Conservation (phyloP, 129 eudicot genomes). For the Chrysanthemum makinoi region DNA sequence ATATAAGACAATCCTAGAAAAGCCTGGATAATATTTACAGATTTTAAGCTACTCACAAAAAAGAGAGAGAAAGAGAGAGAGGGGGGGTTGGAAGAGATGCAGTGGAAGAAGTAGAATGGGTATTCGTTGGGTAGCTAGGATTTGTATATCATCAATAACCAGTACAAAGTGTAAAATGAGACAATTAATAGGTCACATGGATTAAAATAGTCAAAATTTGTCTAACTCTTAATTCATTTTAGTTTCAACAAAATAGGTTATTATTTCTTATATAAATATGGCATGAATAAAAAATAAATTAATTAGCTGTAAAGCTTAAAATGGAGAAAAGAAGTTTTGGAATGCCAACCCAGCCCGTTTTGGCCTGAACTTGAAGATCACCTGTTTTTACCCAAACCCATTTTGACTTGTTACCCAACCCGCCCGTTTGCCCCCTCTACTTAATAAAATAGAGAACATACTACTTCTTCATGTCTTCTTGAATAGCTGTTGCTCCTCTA, state of each 20-base stretch:
- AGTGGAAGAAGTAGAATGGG: not conserved
- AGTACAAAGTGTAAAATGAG: not conserved
- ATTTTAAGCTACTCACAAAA: not conserved
- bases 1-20: not conserved
- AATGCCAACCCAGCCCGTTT: not conserved
- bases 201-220: not conserved
- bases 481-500: constrained; percentile 87
- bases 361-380: not conserved
- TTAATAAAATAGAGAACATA: constrained; percentile 34
- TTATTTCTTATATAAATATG: too few relatives aligned
- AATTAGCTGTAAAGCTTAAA: too few relatives aligned
- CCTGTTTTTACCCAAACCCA: constrained; percentile 7
- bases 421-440: not conserved
- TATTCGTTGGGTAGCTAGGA: not conserved
- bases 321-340: not conserved
- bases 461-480: constrained; percentile 81
- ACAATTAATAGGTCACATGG: not conserved
- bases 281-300: too few relatives aligned
- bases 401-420: constrained; percentile 1
- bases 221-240: constrained; percentile 2
- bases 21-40: not conserved
- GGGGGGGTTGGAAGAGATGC: constrained; percentile 2
- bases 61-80: not conserved
- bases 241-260: not conserved
- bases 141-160: not conserved